Conservation (phyloP, 192 early-diverging fungal genomes). For the Backusella sp. region DNA sequence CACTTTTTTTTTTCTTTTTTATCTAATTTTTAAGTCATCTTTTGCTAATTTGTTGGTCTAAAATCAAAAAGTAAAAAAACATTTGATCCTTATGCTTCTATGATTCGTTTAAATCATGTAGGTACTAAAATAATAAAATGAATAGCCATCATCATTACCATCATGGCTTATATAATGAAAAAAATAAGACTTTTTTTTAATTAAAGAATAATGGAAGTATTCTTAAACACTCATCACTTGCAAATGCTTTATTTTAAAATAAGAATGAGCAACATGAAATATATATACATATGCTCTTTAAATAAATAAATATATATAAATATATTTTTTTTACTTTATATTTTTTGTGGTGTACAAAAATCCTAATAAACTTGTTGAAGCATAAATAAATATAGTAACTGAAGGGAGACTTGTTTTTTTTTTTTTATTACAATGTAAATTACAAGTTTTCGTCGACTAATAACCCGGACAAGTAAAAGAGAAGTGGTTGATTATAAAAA, state of each 20-base stretch:
- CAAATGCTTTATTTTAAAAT: background rate
- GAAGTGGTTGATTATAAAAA: conserved; percentile 7
- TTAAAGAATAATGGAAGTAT: background rate
- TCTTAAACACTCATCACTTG: background rate
- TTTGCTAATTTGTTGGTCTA: background rate
- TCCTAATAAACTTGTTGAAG: background rate
- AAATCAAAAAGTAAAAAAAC: conserved; percentile 2
- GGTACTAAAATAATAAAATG: background rate
- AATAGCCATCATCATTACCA: background rate
- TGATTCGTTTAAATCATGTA: conserved; percentile 7
- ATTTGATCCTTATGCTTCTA: background rate
- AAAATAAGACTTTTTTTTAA: background rate
- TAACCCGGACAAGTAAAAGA: background rate
- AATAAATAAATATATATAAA: background rate
- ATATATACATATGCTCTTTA: background rate
- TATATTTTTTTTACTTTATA: background rate
- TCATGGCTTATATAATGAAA: background rate
- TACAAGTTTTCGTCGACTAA: conserved; percentile 1
- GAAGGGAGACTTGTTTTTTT: background rate
- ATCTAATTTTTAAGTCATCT: no score
- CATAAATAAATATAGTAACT: background rate
- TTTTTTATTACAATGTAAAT: background rate
- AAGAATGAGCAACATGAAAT: background rate
- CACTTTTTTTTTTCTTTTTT: background rate
- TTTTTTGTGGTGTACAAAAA: background rate